phyloP scores from a whole-genome alignment of 129 eudicot genomes.

The Daucus carota region DH1_v3.0 NC_030381.2:27703501-27704000 shows the following conservation, averaged over 20 bases:
- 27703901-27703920: no score
- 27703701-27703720: constrained; percentile 73
- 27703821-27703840: no score
- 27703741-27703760: neutral
- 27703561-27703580: neutral
- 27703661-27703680: constrained; percentile 78
- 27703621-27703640: no score
- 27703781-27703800: neutral
- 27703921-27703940: no score
- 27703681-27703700: constrained; percentile 75
- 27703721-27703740: constrained; percentile 47
- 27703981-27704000: neutral
- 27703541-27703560: neutral
- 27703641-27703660: no score
- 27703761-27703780: neutral
- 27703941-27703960: no score
- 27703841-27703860: no score
- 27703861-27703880: no score
- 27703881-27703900: neutral
- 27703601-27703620: no score
- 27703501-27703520: neutral
- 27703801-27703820: neutral
- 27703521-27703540: neutral
- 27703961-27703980: neutral
- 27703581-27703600: no score